Evolutionary conservation across 1,284 basidiomycete genomes (phyloP).

Genomic region (Flammula alnicola): DNA sequence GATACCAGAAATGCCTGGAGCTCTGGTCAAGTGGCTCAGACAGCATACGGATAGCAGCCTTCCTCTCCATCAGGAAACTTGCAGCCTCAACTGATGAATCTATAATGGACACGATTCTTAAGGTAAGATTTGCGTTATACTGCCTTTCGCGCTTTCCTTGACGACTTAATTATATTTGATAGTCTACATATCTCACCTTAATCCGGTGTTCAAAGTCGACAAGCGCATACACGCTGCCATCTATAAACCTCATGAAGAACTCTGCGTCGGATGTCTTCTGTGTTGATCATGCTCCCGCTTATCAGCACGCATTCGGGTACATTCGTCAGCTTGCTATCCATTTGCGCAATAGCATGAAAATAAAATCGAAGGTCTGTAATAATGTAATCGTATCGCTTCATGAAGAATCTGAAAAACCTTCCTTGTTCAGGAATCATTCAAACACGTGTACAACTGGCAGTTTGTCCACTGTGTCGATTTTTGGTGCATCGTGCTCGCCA

Average conservation of each 20-base stretch:
- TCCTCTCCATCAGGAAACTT: constrained; percentile 85
- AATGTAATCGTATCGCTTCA: constrained; percentile 4
- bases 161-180: constrained; percentile 3
- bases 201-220: constrained; percentile 86
- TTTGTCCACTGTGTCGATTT: constrained; percentile 97
- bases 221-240: constrained; percentile 86
- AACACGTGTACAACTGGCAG: constrained; percentile 98
- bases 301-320: constrained; percentile 97
- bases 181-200: constrained; percentile 87
- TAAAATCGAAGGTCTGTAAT: constrained; percentile 73
- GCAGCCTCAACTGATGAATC: constrained; percentile 82
- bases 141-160: constrained; percentile 1
- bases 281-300: constrained; percentile 74
- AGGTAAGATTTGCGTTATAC: constrained; percentile 53
- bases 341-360: constrained; percentile 90
- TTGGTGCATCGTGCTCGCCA: constrained; percentile 90
- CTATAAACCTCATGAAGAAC: constrained; percentile 98
- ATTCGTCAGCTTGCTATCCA: constrained; percentile 96
- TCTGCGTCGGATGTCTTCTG: constrained; percentile 93
- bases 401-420: constrained; percentile 12
- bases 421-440: constrained; percentile 75
- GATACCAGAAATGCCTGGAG: constrained; percentile 72
- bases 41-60: constrained; percentile 84
- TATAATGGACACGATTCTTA: constrained; percentile 86
- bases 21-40: constrained; percentile 85